Base-by-base conservation (phyloP, 768 basidiomycete genomes). In the Pleurotus giganteus region DNA sequence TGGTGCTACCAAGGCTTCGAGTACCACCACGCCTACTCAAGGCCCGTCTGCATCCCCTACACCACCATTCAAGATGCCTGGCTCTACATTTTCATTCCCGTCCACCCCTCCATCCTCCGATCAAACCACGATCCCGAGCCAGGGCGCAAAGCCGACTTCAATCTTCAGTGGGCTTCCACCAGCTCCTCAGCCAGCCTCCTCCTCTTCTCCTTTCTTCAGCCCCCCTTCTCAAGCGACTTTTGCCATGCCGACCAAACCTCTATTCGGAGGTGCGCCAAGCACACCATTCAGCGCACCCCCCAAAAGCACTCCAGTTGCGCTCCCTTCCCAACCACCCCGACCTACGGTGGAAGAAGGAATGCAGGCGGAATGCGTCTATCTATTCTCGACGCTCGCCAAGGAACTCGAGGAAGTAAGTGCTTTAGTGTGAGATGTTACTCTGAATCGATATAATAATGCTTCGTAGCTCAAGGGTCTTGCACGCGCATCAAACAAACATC, bases 361-460 rank as follows among this genome's bases (percentile, higher is more conserved):
- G 80, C 87, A 89, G 61, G 74, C 76, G 15, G 85, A 91, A 62
- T 86, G 86, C 58, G 60, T 65, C 2, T 43, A 74, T 29, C 71
- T 93, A 29, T 72, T 85, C 37, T 53, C 58, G 1, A 69, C 65
- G 11, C 65, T 90, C 36, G 64, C 58, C 2, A 73, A 69, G 32
- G 88, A 91, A 57, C 67, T 94, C 0, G 71, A 81, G 23, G 69
- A 75, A 36, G 91, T 91, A 64, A 61, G 84, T 74, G 36, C 44
- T 9, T 11, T 5, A 31, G n/a, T 37, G 29, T 54, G 42, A 54
- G 37, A 53, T 41, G 3, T 31, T 54, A 12, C 51, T 29, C 17
- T 53, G 4, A 39, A 43, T 47, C 36, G 15, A 34, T 21, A 60
- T 5, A 47, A 43, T 21, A 52, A 4, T 21, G 9, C 45, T 39